A percentile compares a stretch with the other conserved stretches of the same genome.
These are phyloP conservation scores for Dalbergia cultrata DNA, from an alignment of 306 rosid genomes.

Conservation along the genomic window DNA sequence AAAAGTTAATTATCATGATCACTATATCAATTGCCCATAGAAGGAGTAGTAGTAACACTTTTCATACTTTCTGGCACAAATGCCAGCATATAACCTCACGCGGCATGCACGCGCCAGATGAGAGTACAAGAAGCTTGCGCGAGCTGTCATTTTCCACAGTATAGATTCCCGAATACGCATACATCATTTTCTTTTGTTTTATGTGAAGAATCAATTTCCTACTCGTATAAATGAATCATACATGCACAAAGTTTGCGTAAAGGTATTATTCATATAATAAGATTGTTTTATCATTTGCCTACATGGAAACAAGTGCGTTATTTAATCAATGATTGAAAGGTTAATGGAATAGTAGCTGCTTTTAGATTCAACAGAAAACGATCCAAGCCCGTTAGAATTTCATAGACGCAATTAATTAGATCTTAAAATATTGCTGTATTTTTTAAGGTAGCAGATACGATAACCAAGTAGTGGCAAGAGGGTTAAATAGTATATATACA, in stretches of 20 bases:
- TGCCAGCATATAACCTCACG: constrained; percentile 33
- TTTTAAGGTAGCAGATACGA: background rate
- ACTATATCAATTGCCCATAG: background rate
- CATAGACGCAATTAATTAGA: background rate
- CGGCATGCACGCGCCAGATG: constrained; percentile 48
- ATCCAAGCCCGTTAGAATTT: constrained; percentile 12
- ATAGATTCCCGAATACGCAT: background rate
- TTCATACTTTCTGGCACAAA: constrained; percentile 39
- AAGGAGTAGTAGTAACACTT: constrained; percentile 2
- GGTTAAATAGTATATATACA: background rate
- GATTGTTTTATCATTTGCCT: background rate
- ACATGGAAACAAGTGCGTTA: constrained; percentile 1
- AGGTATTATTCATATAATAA: background rate
- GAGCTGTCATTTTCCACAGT: constrained; percentile 20
- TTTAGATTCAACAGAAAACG: constrained; percentile 7
- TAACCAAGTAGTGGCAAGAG: background rate
- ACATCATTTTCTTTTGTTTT: background rate
- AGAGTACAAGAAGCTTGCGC: constrained; percentile 30
- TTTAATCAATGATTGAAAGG: constrained; percentile 32
- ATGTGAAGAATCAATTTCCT: background rate
- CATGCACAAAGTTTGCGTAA: background rate
- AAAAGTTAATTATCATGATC: constrained; percentile 34
- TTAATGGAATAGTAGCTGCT: constrained; percentile 40
- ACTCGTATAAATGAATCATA: background rate
- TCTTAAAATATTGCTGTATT: background rate